Percentiles rank a stretch among this genome's conserved stretches.
Conservation (phyloP, 2,329 filamentous ascomycete species). For the Teratosphaeria gauchensis region DNA sequence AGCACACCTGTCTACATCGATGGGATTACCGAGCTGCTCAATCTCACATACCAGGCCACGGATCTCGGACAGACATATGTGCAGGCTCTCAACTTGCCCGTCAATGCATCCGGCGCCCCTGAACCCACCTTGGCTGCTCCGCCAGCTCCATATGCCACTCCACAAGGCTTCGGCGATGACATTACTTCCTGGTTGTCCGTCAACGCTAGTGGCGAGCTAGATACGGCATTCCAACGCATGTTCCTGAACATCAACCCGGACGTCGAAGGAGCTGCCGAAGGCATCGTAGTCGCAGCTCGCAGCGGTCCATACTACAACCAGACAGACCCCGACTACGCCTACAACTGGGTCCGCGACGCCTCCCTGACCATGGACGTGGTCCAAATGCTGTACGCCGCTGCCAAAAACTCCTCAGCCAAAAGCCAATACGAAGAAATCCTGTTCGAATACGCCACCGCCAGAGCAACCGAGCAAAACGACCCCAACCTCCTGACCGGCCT, state of each 20-base stretch:
- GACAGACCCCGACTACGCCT: conserved; percentile 23
- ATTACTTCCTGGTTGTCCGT: conserved; percentile 21
- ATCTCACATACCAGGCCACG: conserved; percentile 21
- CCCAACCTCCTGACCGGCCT: conserved; percentile 22
- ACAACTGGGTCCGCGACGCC: conserved; percentile 25
- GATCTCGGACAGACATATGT: conserved; percentile 20
- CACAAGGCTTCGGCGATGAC: conserved; percentile 20
- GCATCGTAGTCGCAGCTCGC: conserved; percentile 23
- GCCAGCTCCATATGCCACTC: conserved; percentile 20
- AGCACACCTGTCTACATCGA: conserved; percentile 21
- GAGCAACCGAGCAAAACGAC: conserved; percentile 24
- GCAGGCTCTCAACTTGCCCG: conserved; percentile 13
- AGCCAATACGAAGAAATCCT: conserved; percentile 16
- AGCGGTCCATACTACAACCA: conserved; percentile 18
- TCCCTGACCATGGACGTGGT: conserved; percentile 24
- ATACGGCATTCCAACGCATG: conserved; percentile 18
- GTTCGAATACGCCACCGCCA: conserved; percentile 19
- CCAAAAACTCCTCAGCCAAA: conserved; percentile 11
- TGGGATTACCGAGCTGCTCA: conserved; percentile 21
- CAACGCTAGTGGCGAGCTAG: conserved; percentile 14
- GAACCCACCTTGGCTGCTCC: conserved; percentile 14
- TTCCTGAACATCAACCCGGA: conserved; percentile 26
- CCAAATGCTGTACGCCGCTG: conserved; percentile 16
- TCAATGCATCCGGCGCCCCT: conserved; percentile 17
- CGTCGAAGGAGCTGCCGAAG: conserved; percentile 18